Evolutionary conservation across 768 basidiomycete species (phyloP).

Genomic region (Ramaria sp.): DNA sequence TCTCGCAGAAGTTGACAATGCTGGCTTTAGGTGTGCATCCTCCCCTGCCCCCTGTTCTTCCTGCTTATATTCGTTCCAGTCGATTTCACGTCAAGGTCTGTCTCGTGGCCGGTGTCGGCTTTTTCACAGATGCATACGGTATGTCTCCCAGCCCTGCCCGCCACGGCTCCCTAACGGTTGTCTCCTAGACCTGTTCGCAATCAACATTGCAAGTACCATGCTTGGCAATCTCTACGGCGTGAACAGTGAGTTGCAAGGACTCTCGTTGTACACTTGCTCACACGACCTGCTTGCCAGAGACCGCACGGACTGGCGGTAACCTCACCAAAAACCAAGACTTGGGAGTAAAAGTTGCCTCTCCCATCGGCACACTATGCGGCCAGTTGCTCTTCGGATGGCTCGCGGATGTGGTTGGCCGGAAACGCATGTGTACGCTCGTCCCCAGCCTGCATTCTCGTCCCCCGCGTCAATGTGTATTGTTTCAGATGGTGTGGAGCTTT

Average conservation of each 20-base stretch:
- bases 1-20: slow-evolving; percentile 79
- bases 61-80: slow-evolving; percentile 22
- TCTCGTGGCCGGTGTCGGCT: slow-evolving; percentile 66
- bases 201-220: slow-evolving; percentile 79
- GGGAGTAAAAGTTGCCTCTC: slow-evolving; percentile 68
- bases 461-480: slow-evolving; percentile 1
- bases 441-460: background rate
- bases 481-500: slow-evolving; percentile 58
- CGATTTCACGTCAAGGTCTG: slow-evolving; percentile 78
- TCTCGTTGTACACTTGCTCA: background rate
- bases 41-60: slow-evolving; percentile 4
- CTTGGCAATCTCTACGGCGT: slow-evolving; percentile 68
- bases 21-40: slow-evolving; percentile 61
- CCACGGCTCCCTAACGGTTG: slow-evolving; percentile 1
- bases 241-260: slow-evolving; percentile 15
- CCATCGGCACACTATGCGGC: slow-evolving; percentile 64
- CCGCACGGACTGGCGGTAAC: slow-evolving; percentile 18
- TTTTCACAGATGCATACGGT: slow-evolving; percentile 68
- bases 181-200: slow-evolving; percentile 81
- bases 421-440: slow-evolving; percentile 57
- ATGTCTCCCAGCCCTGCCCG: slow-evolving; percentile 7
- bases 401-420: slow-evolving; percentile 66
- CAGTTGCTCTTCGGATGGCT: slow-evolving; percentile 75
- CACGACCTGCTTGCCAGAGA: background rate
- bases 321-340: slow-evolving; percentile 57